Evolutionary conservation across 2,329 filamentous ascomycete genomes (phyloP), one percentile per base, ranked within the genome.

Genomic region (Setomelanomma holmii): DNA sequence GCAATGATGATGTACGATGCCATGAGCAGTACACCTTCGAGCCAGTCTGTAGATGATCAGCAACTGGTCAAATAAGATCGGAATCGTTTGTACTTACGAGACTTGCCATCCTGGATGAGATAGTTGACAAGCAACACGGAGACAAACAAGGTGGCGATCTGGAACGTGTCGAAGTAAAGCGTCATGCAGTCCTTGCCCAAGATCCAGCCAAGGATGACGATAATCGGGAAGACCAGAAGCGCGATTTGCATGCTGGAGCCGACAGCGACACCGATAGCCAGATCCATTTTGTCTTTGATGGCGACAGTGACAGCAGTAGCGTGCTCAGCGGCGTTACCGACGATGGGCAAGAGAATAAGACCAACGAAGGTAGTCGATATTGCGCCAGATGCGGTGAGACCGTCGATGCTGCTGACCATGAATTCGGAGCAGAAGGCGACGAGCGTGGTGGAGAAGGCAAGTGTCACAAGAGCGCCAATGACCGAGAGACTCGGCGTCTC

Each of bases 161-260:
- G 91, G 79, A 97, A 97, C 1, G 87, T 87, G 68, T 96, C 91
- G 71, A 96, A 95, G 72, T 88, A 88, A 4, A 96, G 82, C 17
- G 87, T 90, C 90, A 89, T 87, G 33, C 80, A 76, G 43, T 83
- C 77, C 16, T 84, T 79, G 46, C 82, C 82, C 45, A 83, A 78
- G 50, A 81, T 81, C 85, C 85, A 88, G 47, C 83, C 84, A 45
- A 88, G 78, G 35, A 87, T 78, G 19, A 87, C 81, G 61, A 83
- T 79, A 36, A 88, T 68, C 1, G 85, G 85, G 47, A 87, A 75
- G 24, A 88, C 84, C 23, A 88, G 75, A 19, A 88, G 75, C 0
- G 85, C 85, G 62, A 88, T 87, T 67, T 88, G 85, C 79, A 87
- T 85, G 59, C 81, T 84, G 1, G 82, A 85, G 12, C 85, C 85